Base-by-base conservation (phyloP, 2,329 filamentous ascomycete genomes). In the Sporothrix dimorphospora region DNA sequence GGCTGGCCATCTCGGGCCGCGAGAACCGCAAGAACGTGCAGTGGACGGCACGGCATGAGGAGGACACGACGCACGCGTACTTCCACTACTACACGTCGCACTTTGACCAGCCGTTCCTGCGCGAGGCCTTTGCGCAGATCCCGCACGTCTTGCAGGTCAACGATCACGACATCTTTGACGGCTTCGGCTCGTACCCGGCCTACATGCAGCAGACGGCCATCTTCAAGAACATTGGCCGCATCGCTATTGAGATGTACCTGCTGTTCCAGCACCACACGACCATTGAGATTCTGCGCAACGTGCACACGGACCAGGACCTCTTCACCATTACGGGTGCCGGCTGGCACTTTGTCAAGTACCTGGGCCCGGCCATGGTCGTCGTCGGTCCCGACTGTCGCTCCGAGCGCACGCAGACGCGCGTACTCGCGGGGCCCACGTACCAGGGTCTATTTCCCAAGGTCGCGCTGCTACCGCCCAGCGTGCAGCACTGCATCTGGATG, bases 61-160 rank as follows among this genome's bases (percentile, higher is more conserved):
- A 99, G 78, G 96, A 99, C 78, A 94, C 97, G 21, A 91, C 92
- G 1, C 94, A 98, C 81, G 94, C 96, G 8, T 99, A 97, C 83
- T 99, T 99, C 81, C 96, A 99, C 81, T 99, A 97, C 81, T 99
- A 99, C 80, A 97, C 94, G 1, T 97, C 94, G 76, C 95, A 98
- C 81, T 98, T 99, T 79, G 96, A 99, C 79, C 96, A 99, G 81
- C 94, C 95, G 7, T 95, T 97, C 81, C 81, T 99, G 76, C 87
- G 96, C 73, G 96, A 99, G 81, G 94, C 95, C 0, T 99, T 97
- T 84, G 96, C 96, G 27, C 96, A 99, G 83, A 98, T 99, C 74
- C 96, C 96, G 53, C 94, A 98, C 79, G 85, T 99, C 70, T 86
- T 97, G 77, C 94, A 97, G 79, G 90, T 99, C 70, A 94, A 99